A percentile compares a stretch with the other conserved stretches of the same genome.
Evolutionary conservation across 2,329 filamentous ascomycete species (phyloP).

Genomic region (Xylaria polymorpha): DNA sequence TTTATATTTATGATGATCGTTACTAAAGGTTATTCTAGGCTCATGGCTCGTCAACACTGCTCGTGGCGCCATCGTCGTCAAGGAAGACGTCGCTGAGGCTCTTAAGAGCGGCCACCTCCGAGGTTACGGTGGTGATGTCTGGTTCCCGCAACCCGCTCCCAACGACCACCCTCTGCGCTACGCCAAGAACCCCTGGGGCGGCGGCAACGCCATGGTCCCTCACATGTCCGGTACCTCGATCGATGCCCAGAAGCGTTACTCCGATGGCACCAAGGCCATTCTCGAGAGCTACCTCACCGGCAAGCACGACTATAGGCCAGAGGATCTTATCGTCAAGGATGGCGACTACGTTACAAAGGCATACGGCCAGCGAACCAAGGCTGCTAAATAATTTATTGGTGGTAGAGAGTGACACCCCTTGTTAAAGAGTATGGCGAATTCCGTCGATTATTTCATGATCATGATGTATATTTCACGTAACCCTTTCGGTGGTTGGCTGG

Average conservation of each 20-base stretch:
- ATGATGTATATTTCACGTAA: constrained; percentile 29
- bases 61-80: constrained; percentile 98
- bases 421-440: background rate
- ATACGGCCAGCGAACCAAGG: constrained; percentile 79
- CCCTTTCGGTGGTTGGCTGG: constrained; percentile 8
- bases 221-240: constrained; percentile 99
- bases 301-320: constrained; percentile 84
- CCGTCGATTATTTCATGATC: constrained; percentile 2
- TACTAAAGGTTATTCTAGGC: constrained; percentile 59
- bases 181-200: constrained; percentile 93
- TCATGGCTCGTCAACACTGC: constrained; percentile 99
- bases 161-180: constrained; percentile 92
- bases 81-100: constrained; percentile 96
- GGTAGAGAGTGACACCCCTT: background rate
- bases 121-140: constrained; percentile 89
- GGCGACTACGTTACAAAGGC: constrained; percentile 97
- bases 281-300: constrained; percentile 91
- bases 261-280: constrained; percentile 87
- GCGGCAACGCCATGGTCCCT: constrained; percentile 97
- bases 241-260: constrained; percentile 94
- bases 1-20: background rate
- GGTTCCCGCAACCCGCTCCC: constrained; percentile 98
- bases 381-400: constrained; percentile 24
- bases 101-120: constrained; percentile 91
- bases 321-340: constrained; percentile 90